These are phyloP conservation scores for Boletus reticulatus DNA, from an alignment of 768 basidiomycete genomes.

Conservation along the genomic window DNA sequence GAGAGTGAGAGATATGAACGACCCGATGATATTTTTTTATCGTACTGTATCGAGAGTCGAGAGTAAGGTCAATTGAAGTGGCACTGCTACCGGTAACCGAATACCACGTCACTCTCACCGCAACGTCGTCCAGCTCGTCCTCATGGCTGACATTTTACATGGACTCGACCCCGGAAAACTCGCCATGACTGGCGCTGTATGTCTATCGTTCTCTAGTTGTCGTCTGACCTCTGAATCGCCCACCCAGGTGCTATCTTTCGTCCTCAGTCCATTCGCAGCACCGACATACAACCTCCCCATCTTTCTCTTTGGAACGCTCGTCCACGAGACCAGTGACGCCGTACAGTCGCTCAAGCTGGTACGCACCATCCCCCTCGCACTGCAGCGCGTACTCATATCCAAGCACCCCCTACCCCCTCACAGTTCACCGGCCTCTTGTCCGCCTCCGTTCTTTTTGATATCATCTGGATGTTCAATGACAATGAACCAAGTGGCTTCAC, in stretches of 20 bases:
- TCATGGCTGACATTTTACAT: slow-evolving; percentile 67
- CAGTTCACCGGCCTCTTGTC: slow-evolving; percentile 68
- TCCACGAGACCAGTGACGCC: slow-evolving; percentile 66
- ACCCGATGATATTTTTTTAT: too few relatives aligned
- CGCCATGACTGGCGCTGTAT: slow-evolving; percentile 59
- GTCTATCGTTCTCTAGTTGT: background rate
- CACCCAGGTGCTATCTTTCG: slow-evolving; percentile 58
- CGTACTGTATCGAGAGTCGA: too few relatives aligned
- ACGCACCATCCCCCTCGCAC: background rate
- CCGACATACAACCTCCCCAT: slow-evolving; percentile 82
- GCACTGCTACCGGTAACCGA: too few relatives aligned
- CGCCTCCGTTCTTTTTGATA: slow-evolving; percentile 61
- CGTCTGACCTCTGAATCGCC: background rate
- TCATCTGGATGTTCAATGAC: slow-evolving; percentile 59
- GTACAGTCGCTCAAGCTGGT: slow-evolving; percentile 65
- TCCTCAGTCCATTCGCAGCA: slow-evolving; percentile 49
- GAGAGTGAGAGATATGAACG: too few relatives aligned
- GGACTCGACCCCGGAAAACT: slow-evolving; percentile 72
- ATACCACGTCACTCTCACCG: background rate
- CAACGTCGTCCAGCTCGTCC: background rate
- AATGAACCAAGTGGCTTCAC: slow-evolving; percentile 56
- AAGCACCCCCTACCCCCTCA: too few relatives aligned
- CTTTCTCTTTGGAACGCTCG: slow-evolving; percentile 74
- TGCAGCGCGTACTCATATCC: too few relatives aligned
- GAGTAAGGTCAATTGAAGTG: too few relatives aligned